Base-by-base conservation (phyloP, 1,284 basidiomycete genomes). In the Cystobasidiaceae sp. region DNA sequence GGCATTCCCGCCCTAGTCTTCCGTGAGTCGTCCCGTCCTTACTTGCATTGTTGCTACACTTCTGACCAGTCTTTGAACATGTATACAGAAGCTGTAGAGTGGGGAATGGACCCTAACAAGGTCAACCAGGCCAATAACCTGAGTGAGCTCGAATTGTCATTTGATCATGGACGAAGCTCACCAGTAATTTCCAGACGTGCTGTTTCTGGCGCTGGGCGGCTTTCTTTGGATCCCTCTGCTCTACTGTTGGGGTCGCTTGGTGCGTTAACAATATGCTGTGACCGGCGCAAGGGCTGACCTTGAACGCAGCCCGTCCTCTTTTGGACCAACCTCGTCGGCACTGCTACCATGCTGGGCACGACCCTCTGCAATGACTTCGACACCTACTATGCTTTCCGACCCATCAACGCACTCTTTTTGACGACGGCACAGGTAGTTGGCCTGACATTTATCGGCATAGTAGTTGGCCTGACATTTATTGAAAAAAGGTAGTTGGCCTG, bases 281-380 rank as follows among this genome's bases (percentile, higher is more conserved):
- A 9, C 54, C 17, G 19, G n/a, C 17, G 13, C 28, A 45, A 39
- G 32, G 58, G 58, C 6, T 39, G 60, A 3, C 68, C 66, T 66
- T 69, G 69, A 64, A 2, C 67, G 19, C 61, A 67, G 0, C 69
- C 69, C 21, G 68, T 69, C 43, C 61, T 70, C 39, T 70, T 70
- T 58, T 70, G 69, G 69, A 65, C 67, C 4, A 67, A 69, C 41
- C 39, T 69, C 41, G 45, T 71, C 64, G 69, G 69, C 45, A 68
- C 67, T 28, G n/a, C 61, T 43, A 25, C 68, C 28, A 48, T 70
- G 13, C 67, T 70, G 58, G 69, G 69, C 15, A 46, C 50, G 21
- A 59, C 56, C 34, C 66, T 70, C 48, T 58, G 52, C 27, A 34
- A 39, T 1, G 25, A 23, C 8, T 70, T 70, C 50, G 21, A 46